Evolutionary conservation across 1,284 basidiomycete genomes (phyloP).

Genomic region (Sporisorium reilianum): DNA sequence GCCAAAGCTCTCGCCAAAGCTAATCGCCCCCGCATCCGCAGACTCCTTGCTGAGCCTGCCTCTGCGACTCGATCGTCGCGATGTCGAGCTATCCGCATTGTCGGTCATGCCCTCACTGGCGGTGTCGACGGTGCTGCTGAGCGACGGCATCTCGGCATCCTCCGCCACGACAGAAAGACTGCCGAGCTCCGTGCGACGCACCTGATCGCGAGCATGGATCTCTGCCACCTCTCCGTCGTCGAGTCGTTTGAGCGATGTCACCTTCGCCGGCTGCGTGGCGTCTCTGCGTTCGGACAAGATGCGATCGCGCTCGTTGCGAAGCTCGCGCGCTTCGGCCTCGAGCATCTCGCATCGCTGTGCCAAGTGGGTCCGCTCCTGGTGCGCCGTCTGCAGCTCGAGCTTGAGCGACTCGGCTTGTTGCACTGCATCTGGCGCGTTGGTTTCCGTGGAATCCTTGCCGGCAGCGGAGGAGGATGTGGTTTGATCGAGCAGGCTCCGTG

Average conservation of each 20-base stretch:
- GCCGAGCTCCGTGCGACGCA: slow-evolving; percentile 26
- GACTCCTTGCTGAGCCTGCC: slow-evolving; percentile 12
- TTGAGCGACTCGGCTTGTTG: slow-evolving; percentile 17
- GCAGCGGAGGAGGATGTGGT: not conserved
- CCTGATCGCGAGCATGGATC: slow-evolving; percentile 33
- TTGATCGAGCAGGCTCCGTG: slow-evolving; percentile 35
- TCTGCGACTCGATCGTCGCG: slow-evolving; percentile 9
- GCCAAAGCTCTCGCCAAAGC: slow-evolving; percentile 31
- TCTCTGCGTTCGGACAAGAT: not conserved
- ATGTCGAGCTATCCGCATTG: slow-evolving; percentile 4
- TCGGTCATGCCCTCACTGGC: slow-evolving; percentile 14
- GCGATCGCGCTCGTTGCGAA: slow-evolving; percentile 28
- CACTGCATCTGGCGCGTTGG: not conserved
- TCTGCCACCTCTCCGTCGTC: slow-evolving; percentile 35
- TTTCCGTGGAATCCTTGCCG: not conserved
- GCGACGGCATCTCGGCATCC: slow-evolving; percentile 22
- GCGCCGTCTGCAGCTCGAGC: slow-evolving; percentile 14
- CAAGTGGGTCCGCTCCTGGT: slow-evolving; percentile 17
- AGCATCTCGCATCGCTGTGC: slow-evolving; percentile 26
- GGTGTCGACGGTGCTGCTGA: slow-evolving; percentile 16
- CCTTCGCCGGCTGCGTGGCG: not conserved
- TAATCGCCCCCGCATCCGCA: slow-evolving; percentile 12
- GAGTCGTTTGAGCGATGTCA: slow-evolving; percentile 29
- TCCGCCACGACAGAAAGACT: slow-evolving; percentile 32
- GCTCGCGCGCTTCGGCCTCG: slow-evolving; percentile 30